Percentiles rank a stretch among this genome's conserved stretches.
Conservation (phyloP, 176 grass and related monocot species). For the Microstegium vimineum region DNA sequence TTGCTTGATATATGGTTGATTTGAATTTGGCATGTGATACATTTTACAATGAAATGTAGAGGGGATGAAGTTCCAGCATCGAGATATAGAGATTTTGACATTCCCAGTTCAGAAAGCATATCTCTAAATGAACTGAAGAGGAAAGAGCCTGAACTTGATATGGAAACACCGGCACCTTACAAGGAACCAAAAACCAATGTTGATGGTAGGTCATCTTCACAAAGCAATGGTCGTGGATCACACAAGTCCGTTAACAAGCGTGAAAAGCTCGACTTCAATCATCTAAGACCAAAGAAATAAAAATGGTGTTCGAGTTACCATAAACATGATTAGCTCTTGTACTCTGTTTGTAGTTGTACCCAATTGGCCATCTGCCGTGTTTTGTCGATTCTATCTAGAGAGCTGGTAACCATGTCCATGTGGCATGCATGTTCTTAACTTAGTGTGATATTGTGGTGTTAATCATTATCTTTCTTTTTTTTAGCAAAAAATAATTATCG, state of each 20-base stretch:
- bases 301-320: background rate
- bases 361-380: background rate
- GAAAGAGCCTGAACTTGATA: conserved; percentile 46
- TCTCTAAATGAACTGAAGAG: conserved; percentile 66
- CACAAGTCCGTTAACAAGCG: conserved; percentile 49
- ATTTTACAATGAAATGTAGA: conserved; percentile 34
- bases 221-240: conserved; percentile 42
- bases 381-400: background rate
- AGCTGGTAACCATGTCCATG: background rate
- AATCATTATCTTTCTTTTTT: background rate
- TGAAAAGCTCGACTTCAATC: conserved; percentile 60
- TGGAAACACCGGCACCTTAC: conserved; percentile 37
- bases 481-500: background rate
- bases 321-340: background rate
- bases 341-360: conserved; percentile 24
- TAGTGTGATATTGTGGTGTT: background rate
- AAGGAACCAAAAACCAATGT: conserved; percentile 36
- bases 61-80: conserved; percentile 24
- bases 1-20: background rate
- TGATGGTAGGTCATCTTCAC: conserved; percentile 36
- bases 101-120: conserved; percentile 41
- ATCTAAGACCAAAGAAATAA: conserved; percentile 47
- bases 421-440: background rate
- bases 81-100: conserved; percentile 30
- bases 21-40: background rate